phyloP scores from a whole-genome alignment of 2,329 filamentous ascomycete genomes.

The Fusarium papillatum region DNA sequence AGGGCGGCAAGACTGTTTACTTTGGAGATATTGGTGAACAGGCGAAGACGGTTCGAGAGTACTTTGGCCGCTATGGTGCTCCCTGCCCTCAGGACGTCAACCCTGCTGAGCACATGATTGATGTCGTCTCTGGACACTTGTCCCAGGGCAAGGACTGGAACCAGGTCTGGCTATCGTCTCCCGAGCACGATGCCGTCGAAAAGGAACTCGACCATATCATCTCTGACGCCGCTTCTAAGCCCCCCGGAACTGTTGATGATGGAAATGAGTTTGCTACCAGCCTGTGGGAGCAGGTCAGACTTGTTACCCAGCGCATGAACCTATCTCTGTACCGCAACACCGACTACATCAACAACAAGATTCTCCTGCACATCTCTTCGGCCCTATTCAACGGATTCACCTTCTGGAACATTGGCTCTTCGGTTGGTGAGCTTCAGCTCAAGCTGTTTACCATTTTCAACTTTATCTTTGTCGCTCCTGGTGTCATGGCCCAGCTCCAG shows the following conservation, averaged over 20 bases:
- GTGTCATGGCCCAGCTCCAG: slow-evolving; percentile 64
- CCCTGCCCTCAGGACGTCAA: slow-evolving; percentile 74
- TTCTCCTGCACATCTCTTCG: slow-evolving; percentile 66
- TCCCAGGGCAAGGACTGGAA: slow-evolving; percentile 72
- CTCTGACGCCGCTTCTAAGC: slow-evolving; percentile 62
- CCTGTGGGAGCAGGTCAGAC: slow-evolving; percentile 72
- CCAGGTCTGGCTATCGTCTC: slow-evolving; percentile 77
- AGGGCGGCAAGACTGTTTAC: slow-evolving; percentile 75
- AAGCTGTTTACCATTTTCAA: slow-evolving; percentile 73
- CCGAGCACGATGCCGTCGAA: slow-evolving; percentile 67
- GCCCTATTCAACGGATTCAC: slow-evolving; percentile 73
- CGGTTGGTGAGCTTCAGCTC: slow-evolving; percentile 64
- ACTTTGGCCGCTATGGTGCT: slow-evolving; percentile 77
- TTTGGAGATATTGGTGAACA: slow-evolving; percentile 75
- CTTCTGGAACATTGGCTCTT: slow-evolving; percentile 71
- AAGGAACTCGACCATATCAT: slow-evolving; percentile 75
- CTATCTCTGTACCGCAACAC: slow-evolving; percentile 75
- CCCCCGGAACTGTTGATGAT: slow-evolving; percentile 56
- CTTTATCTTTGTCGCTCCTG: slow-evolving; percentile 73
- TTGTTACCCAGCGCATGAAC: slow-evolving; percentile 75
- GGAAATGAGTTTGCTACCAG: slow-evolving; percentile 81
- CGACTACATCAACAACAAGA: slow-evolving; percentile 76
- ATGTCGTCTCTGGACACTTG: slow-evolving; percentile 64
- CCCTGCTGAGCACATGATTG: slow-evolving; percentile 83
- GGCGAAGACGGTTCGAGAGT: slow-evolving; percentile 66